Percentiles rank a stretch among this genome's conserved stretches.
phyloP scores from a whole-genome alignment of 768 basidiomycete species.

The Fistulinella prunicolor region DNA sequence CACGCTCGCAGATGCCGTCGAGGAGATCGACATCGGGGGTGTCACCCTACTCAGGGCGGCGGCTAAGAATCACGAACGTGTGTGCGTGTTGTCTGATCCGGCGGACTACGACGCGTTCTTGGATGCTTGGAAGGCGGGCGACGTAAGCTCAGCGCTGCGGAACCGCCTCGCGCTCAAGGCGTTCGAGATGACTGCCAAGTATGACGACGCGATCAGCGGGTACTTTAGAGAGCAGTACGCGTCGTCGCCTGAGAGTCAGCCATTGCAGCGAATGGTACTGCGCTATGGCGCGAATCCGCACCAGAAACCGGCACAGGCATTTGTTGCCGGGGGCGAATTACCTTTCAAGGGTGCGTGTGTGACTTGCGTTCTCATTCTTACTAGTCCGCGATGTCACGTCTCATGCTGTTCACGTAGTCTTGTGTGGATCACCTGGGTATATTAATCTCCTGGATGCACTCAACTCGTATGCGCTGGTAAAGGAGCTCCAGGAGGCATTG shows the following conservation, averaged over 20 bases:
- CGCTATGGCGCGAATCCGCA: slow-evolving; percentile 98
- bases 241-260: slow-evolving; percentile 71
- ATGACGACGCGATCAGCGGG: slow-evolving; percentile 92
- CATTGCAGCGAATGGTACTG: slow-evolving; percentile 80
- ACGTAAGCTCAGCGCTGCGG: slow-evolving; percentile 67
- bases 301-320: slow-evolving; percentile 97
- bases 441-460: slow-evolving; percentile 98
- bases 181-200: slow-evolving; percentile 93
- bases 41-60: slow-evolving; percentile 97
- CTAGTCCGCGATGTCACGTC: not conserved
- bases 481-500: slow-evolving; percentile 86
- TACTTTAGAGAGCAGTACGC: slow-evolving; percentile 98
- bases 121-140: slow-evolving; percentile 69
- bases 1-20: slow-evolving; percentile 88
- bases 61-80: slow-evolving; percentile 96
- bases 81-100: slow-evolving; percentile 86
- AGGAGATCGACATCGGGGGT: slow-evolving; percentile 98
- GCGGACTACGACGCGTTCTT: slow-evolving; percentile 84
- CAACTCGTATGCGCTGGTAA: slow-evolving; percentile 95
- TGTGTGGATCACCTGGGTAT: slow-evolving; percentile 94
- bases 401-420: slow-evolving; percentile 45
- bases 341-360: slow-evolving; percentile 85
- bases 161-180: slow-evolving; percentile 91
- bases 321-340: slow-evolving; percentile 80
- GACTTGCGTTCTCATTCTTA: not conserved